Evolutionary conservation across 2,329 filamentous ascomycete genomes (phyloP).

Genomic region (Alternaria incomplexa): DNA sequence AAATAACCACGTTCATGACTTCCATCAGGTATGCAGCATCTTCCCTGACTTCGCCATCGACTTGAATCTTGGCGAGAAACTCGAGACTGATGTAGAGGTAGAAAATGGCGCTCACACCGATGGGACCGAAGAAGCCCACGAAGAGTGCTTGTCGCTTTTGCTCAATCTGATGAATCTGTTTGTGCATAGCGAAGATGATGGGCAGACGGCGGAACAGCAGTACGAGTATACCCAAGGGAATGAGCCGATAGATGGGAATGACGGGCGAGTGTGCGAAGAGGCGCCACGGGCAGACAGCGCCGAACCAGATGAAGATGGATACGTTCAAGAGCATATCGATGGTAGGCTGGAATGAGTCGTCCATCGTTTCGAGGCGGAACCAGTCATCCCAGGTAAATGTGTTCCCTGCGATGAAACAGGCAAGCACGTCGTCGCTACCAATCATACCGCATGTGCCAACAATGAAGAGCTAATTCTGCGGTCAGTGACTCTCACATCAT

Average conservation of each 20-base stretch:
- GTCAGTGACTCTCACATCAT: not conserved
- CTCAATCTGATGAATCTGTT: conserved; percentile 79
- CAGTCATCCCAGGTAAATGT: conserved; percentile 92
- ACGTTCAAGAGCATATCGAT: conserved; percentile 95
- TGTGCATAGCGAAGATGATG: conserved; percentile 75
- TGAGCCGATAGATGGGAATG: conserved; percentile 74
- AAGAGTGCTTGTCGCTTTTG: conserved; percentile 77
- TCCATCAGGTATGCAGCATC: conserved; percentile 73
- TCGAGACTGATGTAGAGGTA: conserved; percentile 84
- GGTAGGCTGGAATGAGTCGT: conserved; percentile 91
- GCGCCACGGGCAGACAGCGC: conserved; percentile 79
- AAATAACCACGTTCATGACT: conserved; percentile 74
- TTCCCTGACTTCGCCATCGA: conserved; percentile 65
- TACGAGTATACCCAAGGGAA: conserved; percentile 76
- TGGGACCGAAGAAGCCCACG: conserved; percentile 91
- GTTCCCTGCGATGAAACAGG: conserved; percentile 92
- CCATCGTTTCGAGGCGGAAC: conserved; percentile 87
- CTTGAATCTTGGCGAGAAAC: conserved; percentile 67
- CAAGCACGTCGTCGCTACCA: conserved; percentile 86
- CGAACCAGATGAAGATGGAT: conserved; percentile 79
- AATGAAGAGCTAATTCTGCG: conserved; percentile 70
- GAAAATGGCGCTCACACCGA: conserved; percentile 88
- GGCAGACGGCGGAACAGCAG: conserved; percentile 79
- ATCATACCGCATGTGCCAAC: conserved; percentile 86
- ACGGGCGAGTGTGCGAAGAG: conserved; percentile 71